Evolutionary conservation across 2,329 filamentous ascomycete species (phyloP), one percentile per base, ranked within the genome.

Genomic region (Aurifilum marmelostoma): DNA sequence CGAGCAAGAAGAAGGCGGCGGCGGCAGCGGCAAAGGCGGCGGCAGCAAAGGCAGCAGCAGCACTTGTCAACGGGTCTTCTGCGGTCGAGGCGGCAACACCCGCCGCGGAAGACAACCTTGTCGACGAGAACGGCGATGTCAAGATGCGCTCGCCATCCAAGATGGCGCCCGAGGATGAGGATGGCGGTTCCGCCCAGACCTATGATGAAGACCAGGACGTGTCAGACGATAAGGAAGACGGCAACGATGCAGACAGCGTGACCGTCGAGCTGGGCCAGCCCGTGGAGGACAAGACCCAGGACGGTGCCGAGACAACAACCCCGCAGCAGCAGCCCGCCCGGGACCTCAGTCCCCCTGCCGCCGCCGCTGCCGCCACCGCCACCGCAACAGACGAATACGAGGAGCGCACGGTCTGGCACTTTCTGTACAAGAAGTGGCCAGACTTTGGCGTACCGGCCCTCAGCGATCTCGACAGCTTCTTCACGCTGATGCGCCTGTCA

Each of bases 391-490:
- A 72, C 75, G 73, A 77, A 66, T 73, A 78, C 56, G 80, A 89
- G 67, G 85, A 88, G 63, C 91, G 89, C 72, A 84, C 87, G 21
- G 86, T 97, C 61, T 94, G 89, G 86, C 94, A 98, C 79, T 88
- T 96, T 67, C 85, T 97, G 18, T 98, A 97, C 80, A 90, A 88
- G 56, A 89, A 88, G 67, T 97, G 95, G 95, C 93, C 94, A 11
- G 94, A 98, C 80, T 97, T 96, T 78, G 90, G 91, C 41, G 92
- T 97, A 2, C 94, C 95, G 0, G 86, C 87, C 60, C 83, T 89
- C 27, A 84, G 88, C 6, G 90, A 94, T 74, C 82, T 91, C 39
- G 84, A 84, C 34, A 89, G 88, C 71, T 89, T 95, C 76, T 84
- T 93, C 68, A 85, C 88, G 41, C 83, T 94, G 8, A 89, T 94